Percentiles rank a stretch among this genome's conserved stretches.
Conservation (phyloP, 2,329 filamentous ascomycete species). For the Huntiella abstrusa region DNA sequence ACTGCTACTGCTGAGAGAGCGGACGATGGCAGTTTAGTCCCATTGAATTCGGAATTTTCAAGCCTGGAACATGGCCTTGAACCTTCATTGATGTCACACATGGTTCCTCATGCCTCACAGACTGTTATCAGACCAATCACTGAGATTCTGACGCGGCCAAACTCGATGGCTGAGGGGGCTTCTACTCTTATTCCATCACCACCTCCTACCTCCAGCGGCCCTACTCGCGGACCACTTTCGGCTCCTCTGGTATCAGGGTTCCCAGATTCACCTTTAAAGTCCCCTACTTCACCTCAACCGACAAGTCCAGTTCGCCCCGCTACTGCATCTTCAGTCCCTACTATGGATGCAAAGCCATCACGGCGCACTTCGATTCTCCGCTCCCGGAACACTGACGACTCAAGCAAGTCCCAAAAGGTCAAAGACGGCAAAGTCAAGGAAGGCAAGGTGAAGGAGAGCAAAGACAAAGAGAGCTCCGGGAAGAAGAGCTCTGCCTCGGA, state of each 20-base stretch:
- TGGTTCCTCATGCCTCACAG: neutral
- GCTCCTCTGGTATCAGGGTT: neutral
- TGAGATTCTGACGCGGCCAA: constrained; percentile 4
- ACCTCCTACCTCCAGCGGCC: neutral
- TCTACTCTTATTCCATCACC: constrained; percentile 5
- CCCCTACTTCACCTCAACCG: neutral
- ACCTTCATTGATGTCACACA: constrained; percentile 1
- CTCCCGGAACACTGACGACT: constrained; percentile 2
- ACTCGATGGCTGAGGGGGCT: neutral
- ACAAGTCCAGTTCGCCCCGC: neutral
- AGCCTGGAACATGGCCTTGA: constrained; percentile 9
- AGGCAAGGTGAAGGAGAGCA: neutral
- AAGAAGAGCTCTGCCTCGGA: constrained; percentile 1
- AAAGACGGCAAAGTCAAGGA: constrained; percentile 3
- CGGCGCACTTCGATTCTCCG: constrained; percentile 4
- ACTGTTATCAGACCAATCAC: constrained; percentile 8
- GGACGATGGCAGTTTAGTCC: constrained; percentile 15
- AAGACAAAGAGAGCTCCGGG: neutral
- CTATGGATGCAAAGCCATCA: neutral
- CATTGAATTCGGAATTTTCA: neutral
- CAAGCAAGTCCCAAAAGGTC: neutral
- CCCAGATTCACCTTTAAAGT: constrained; percentile 1
- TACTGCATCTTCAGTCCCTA: neutral
- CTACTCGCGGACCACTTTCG: neutral
- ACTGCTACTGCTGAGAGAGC: constrained; percentile 21